A percentile compares a stretch with the other conserved stretches of the same genome.
phyloP scores from a whole-genome alignment of 768 basidiomycete genomes.

The Strobilomyces confusus region DNA sequence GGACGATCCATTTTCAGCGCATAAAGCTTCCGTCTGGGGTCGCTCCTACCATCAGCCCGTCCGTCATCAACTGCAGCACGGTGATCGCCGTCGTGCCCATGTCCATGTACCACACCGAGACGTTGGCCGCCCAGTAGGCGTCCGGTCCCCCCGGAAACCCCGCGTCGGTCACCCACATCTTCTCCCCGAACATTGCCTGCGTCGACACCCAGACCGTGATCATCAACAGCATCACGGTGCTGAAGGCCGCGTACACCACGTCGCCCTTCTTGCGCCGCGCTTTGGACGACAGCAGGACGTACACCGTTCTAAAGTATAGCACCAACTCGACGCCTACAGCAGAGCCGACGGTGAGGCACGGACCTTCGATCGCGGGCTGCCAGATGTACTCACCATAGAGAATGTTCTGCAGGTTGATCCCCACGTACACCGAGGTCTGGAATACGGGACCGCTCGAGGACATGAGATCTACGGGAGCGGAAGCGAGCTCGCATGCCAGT shows the following conservation, averaged over 20 bases:
- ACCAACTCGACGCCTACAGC: conserved; percentile 23
- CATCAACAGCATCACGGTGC: conserved; percentile 27
- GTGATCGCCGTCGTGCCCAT: conserved; percentile 28
- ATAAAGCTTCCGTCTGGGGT: background rate
- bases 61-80: conserved; percentile 34
- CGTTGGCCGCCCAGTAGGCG: conserved; percentile 29
- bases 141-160: conserved; percentile 33
- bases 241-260: conserved; percentile 24
- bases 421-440: conserved; percentile 21
- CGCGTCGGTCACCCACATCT: conserved; percentile 34
- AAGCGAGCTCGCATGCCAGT: background rate
- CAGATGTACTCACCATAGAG: conserved; percentile 18
- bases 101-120: conserved; percentile 29
- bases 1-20: background rate
- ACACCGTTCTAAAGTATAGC: conserved; percentile 25
- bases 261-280: conserved; percentile 3
- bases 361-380: too few species aligned
- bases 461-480: conserved; percentile 1
- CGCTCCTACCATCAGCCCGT: conserved; percentile 35
- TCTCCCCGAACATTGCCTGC: conserved; percentile 30
- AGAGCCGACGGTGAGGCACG: background rate
- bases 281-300: conserved; percentile 7
- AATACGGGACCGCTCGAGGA: conserved; percentile 20
- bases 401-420: conserved; percentile 23
- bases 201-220: conserved; percentile 31